A percentile compares a stretch with the other conserved stretches of the same genome.
phyloP scores from a whole-genome alignment of 108 stramenopile genomes.

The Nannochloropsis salina region DNA sequence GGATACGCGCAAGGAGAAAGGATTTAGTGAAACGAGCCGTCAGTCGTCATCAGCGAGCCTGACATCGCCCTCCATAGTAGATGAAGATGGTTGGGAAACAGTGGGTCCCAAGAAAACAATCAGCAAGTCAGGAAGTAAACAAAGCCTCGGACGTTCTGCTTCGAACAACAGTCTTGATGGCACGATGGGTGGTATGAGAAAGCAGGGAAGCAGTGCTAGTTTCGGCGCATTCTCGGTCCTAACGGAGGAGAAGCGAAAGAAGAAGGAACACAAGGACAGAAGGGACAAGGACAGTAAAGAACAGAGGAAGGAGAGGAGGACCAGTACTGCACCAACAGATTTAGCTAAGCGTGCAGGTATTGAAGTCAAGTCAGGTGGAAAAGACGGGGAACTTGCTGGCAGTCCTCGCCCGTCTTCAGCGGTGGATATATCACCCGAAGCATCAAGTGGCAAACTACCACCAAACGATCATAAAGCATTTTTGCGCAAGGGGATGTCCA shows the following conservation, averaged over 20 bases:
- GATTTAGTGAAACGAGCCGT: neutral
- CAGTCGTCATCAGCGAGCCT: neutral
- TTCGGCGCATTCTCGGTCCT: slow-evolving; percentile 2
- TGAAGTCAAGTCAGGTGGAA: neutral
- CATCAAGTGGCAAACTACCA: neutral
- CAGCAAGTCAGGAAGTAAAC: neutral
- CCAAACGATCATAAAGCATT: neutral
- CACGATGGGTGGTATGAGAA: neutral
- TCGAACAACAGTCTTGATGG: neutral
- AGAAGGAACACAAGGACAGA: slow-evolving; percentile 13
- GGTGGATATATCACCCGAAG: too few relatives aligned
- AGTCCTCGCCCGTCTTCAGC: neutral
- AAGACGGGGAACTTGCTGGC: neutral
- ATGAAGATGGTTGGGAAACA: neutral
- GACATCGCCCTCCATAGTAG: neutral
- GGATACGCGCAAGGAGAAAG: neutral
- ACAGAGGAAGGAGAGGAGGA: slow-evolving; percentile 14
- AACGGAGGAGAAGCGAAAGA: neutral
- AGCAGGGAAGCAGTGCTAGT: neutral
- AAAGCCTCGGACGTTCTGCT: neutral
- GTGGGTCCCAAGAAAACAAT: neutral
- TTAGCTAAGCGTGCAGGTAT: neutral
- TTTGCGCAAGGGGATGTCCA: neutral
- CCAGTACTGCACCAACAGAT: neutral
- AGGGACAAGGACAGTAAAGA: neutral